Base-by-base conservation (phyloP, 2,329 filamentous ascomycete genomes). In the Penicillium sp. region DNA sequence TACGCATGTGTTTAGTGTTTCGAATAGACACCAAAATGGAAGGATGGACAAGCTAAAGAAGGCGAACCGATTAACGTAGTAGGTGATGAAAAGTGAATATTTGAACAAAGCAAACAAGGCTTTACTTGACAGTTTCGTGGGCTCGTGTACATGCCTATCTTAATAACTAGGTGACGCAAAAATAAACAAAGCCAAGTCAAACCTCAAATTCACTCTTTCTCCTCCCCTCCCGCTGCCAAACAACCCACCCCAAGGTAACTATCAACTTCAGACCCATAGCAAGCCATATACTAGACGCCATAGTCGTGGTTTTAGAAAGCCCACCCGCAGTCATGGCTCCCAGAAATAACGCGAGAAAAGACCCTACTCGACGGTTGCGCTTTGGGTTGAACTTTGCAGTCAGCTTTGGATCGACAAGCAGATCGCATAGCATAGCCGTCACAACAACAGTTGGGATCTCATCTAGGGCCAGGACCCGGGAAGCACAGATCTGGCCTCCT, bases 401-500 rank as follows among this genome's bases (percentile, higher is more conserved):
- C 21, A 75, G 46, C 8, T 68, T 65, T 15, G 65, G 66, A 50
- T 78, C 75, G 13, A 73, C 68, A 8, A 76, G 62, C 8, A 77
- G 62, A 57, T 78, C 76, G 54, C 72, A 75, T 8, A 76, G 66
- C 4, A 77, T 58, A 2, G 73, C 73, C 0, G 76, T 78, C 13
- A 78, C 63, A 7, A 78, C 75, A 3, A 77, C 71, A 0, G 75
- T 78, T 0, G 76, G 76, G 21, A 78, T 69, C 57, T 78, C 76
- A 36, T 76, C 70, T 16, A 73, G 62, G 2, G 64, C 63, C 7
- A 78, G 63, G 7, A 75, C 63, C 1, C 76, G 68, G 1, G 73
- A 75, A 0, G 75, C 66, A 13, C 69, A 68, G 23, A 77, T 75
- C 56, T 78, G 76, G 0, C 76, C 76, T 1, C 69, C 74, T 1